Percentiles rank a stretch among this genome's conserved stretches.
Evolutionary conservation across 345 rosid species (phyloP).

Genomic region (Abelmoschus esculentus): DNA sequence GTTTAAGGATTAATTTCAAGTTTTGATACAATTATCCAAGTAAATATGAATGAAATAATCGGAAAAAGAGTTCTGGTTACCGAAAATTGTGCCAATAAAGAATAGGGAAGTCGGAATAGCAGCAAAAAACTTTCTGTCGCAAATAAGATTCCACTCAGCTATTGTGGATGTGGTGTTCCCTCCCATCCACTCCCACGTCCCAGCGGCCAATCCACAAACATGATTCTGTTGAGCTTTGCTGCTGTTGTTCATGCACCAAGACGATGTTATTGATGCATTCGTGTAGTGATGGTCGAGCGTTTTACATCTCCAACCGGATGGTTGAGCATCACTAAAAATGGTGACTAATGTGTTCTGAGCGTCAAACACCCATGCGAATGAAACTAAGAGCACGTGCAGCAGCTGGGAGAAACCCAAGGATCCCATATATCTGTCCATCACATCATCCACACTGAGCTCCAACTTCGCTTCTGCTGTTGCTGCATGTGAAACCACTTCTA

Average conservation of each 20-base stretch:
- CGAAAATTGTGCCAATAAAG: conserved; percentile 67
- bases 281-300: background rate
- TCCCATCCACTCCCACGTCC: conserved; percentile 74
- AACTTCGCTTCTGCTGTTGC: conserved; percentile 4
- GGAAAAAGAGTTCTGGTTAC: conserved; percentile 7
- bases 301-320: conserved; percentile 40
- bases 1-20: no score
- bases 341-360: conserved; percentile 56
- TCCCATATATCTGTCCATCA: conserved; percentile 53
- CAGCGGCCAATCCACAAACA: conserved; percentile 40
- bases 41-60: no score
- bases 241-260: background rate
- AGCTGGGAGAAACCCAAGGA: conserved; percentile 57
- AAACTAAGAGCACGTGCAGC: conserved; percentile 54
- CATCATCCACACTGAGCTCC: conserved; percentile 64
- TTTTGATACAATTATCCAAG: no score
- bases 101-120: conserved; percentile 69
- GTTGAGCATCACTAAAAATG: conserved; percentile 68
- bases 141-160: conserved; percentile 63
- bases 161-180: conserved; percentile 36
- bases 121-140: conserved; percentile 58
- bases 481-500: background rate
- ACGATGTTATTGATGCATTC: background rate
- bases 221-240: conserved; percentile 3
- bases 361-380: conserved; percentile 63